A percentile compares a stretch with the other conserved stretches of the same genome.
Conservation (phyloP, 805 yeast genomes). For the Kluyveromyces siamensis region DNA sequence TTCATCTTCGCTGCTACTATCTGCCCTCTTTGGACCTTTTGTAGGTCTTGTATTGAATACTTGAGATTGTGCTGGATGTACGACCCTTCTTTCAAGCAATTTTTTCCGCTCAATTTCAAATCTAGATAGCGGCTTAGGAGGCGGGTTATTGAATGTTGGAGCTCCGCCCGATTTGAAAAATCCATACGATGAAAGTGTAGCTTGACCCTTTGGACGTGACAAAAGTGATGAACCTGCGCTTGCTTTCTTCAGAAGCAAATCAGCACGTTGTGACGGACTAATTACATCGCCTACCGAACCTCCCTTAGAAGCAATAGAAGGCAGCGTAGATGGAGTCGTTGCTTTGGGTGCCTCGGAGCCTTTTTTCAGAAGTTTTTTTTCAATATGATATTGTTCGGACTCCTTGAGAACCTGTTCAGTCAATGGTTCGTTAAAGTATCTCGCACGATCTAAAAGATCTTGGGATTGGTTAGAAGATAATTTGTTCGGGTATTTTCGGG, state of each 20-base stretch:
- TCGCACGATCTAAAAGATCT: conserved; percentile 54
- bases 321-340: conserved; percentile 6
- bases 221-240: conserved; percentile 18
- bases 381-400: conserved; percentile 31
- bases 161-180: conserved; percentile 24
- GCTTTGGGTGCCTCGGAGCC: conserved; percentile 7
- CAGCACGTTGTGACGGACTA: conserved; percentile 14
- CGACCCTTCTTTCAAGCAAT: conserved; percentile 21
- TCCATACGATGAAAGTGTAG: conserved; percentile 32
- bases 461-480: conserved; percentile 57
- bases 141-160: conserved; percentile 14
- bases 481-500: conserved; percentile 61
- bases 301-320: neutral
- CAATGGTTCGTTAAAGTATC: conserved; percentile 41
- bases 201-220: conserved; percentile 26
- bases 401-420: conserved; percentile 45
- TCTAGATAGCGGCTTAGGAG: conserved; percentile 27
- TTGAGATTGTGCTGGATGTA: conserved; percentile 41
- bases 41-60: conserved; percentile 38
- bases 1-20: conserved; percentile 33
- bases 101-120: conserved; percentile 32
- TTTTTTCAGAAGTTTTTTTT: conserved; percentile 17
- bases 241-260: conserved; percentile 26
- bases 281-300: neutral
- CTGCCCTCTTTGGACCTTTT: conserved; percentile 16